Evolutionary conservation across 2,329 filamentous ascomycete genomes (phyloP).

Genomic region (Akanthomyces lecanii): DNA sequence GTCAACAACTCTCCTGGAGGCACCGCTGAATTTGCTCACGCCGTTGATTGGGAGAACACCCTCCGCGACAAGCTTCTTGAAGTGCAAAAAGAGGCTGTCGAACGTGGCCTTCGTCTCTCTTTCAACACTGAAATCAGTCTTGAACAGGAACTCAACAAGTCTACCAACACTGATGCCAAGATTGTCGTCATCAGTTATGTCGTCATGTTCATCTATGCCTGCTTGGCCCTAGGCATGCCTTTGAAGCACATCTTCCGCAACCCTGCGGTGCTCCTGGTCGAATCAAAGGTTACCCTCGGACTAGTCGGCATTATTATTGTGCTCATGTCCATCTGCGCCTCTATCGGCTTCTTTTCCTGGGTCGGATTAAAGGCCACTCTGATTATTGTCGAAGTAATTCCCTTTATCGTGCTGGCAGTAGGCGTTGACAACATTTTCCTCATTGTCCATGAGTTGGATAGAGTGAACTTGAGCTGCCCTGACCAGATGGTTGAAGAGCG

Average conservation of each 20-base stretch:
- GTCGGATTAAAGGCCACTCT: constrained; percentile 88
- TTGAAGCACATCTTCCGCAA: constrained; percentile 74
- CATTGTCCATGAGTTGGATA: constrained; percentile 96
- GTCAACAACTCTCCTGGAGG: constrained; percentile 80
- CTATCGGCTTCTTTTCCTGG: constrained; percentile 91
- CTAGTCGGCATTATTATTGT: constrained; percentile 93
- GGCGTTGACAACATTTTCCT: constrained; percentile 99
- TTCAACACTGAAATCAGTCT: constrained; percentile 95
- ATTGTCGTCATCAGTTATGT: constrained; percentile 96
- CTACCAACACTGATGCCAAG: constrained; percentile 95
- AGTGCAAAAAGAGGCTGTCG: constrained; percentile 74
- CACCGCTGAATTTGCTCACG: constrained; percentile 62
- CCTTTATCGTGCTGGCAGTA: constrained; percentile 92
- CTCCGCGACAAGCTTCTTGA: constrained; percentile 69
- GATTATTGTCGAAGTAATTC: constrained; percentile 98
- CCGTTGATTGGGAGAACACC: constrained; percentile 85
- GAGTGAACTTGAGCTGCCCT: constrained; percentile 86
- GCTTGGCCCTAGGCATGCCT: constrained; percentile 83
- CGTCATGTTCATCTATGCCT: constrained; percentile 98
- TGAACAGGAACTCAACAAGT: constrained; percentile 95
- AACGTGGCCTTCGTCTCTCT: constrained; percentile 78
- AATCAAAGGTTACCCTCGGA: constrained; percentile 96
- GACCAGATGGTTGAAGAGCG: constrained; percentile 84
- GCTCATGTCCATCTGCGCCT: constrained; percentile 93
- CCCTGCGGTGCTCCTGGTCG: constrained; percentile 78